A percentile compares a stretch with the other conserved stretches of the same genome.
These are phyloP conservation scores for Volvariella volvacea DNA, from an alignment of 1,284 basidiomycete species.

Conservation along the genomic window DNA sequence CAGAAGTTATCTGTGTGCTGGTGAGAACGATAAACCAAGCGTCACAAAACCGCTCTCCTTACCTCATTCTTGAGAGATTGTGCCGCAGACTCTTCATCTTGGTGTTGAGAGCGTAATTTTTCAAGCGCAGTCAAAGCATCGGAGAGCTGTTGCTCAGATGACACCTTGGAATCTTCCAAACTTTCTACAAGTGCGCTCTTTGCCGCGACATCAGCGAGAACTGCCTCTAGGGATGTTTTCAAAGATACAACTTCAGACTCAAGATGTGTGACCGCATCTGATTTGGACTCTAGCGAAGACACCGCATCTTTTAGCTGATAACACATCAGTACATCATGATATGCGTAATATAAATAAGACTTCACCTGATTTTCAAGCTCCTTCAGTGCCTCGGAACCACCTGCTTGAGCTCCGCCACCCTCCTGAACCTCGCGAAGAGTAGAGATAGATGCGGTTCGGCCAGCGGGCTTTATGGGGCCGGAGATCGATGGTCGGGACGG, in stretches of 20 bases:
- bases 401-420: conserved; percentile 32
- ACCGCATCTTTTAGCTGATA: conserved; percentile 52
- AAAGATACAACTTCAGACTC: conserved; percentile 45
- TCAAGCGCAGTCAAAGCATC: conserved; percentile 35
- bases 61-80: conserved; percentile 45
- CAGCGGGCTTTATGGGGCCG: conserved; percentile 26
- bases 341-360: conserved; percentile 10
- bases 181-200: conserved; percentile 38
- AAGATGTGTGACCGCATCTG: conserved; percentile 38
- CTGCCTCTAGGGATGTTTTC: conserved; percentile 44
- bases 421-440: conserved; percentile 65
- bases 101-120: conserved; percentile 32
- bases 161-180: conserved; percentile 41
- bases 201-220: conserved; percentile 38
- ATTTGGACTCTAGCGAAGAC: conserved; percentile 46
- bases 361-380: conserved; percentile 59
- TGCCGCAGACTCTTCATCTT: conserved; percentile 30
- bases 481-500: conserved; percentile 22
- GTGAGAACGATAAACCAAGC: conserved; percentile 6
- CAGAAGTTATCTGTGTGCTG: conserved; percentile 40
- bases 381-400: conserved; percentile 36
- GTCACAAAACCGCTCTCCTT: conserved; percentile 12
- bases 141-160: conserved; percentile 29
- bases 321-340: conserved; percentile 6
- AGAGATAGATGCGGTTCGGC: conserved; percentile 52